phyloP scores from a whole-genome alignment of 169 alveolate genomes.

The Neospora caninum region DNA sequence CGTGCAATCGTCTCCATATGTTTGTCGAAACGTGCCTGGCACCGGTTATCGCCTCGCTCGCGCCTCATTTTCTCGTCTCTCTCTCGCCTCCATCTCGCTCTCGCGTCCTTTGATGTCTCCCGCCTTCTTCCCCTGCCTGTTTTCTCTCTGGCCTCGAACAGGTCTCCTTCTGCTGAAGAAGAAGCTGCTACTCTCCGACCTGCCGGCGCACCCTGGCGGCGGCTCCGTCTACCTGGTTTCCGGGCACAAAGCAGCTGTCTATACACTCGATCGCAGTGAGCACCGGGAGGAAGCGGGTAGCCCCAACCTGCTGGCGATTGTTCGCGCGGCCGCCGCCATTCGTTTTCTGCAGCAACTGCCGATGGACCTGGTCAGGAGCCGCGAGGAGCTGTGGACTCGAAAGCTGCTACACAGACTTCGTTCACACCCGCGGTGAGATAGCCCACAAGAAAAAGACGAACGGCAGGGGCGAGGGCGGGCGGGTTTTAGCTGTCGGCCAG shows the following conservation, averaged over 20 bases:
- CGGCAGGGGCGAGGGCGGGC: no score
- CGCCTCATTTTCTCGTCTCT: neutral
- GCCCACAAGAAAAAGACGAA: neutral
- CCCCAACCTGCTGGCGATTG: conserved; percentile 90
- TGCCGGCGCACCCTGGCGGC: conserved; percentile 87
- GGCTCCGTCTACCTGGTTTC: conserved; percentile 93
- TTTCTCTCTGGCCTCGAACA: neutral
- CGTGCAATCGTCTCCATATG: no score
- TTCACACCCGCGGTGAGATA: conserved; percentile 34
- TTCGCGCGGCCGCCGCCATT: conserved; percentile 90
- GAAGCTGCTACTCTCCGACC: conserved; percentile 77
- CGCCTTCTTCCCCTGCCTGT: neutral
- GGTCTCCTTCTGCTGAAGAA: conserved; percentile 90
- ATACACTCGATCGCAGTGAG: conserved; percentile 82
- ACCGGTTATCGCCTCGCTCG: neutral
- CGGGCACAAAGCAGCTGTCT: conserved; percentile 80
- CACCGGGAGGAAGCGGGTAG: conserved; percentile 96
- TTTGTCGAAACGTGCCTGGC: no score
- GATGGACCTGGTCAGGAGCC: conserved; percentile 54
- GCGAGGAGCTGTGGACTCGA: conserved; percentile 67
- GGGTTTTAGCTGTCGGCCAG: no score
- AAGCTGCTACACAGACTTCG: conserved; percentile 53
- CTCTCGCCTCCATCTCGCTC: neutral
- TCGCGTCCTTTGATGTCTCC: neutral
- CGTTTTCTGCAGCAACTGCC: conserved; percentile 80